phyloP scores from a whole-genome alignment of 2,329 filamentous ascomycete species.

The Alternaria triticina region DNA sequence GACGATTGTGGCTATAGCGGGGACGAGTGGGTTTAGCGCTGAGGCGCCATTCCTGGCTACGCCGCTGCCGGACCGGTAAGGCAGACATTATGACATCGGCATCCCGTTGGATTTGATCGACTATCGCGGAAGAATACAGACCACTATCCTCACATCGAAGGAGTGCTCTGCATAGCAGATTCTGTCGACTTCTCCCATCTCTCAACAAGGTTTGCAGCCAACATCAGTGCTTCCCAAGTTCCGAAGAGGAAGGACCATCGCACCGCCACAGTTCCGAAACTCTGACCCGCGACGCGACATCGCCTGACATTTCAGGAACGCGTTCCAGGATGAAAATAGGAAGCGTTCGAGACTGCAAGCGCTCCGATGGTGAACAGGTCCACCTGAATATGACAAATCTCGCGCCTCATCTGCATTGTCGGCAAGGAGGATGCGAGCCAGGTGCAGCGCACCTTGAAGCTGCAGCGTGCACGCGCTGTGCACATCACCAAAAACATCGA shows the following conservation, averaged over 20 bases:
- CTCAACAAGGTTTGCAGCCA: neutral
- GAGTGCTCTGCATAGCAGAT: neutral
- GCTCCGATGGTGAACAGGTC: neutral
- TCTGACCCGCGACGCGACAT: neutral
- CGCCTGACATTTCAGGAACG: neutral
- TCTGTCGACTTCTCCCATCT: neutral
- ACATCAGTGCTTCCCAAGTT: neutral
- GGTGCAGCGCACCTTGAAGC: neutral
- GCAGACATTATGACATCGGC: neutral
- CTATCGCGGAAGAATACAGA: neutral
- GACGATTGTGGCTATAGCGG: slow-evolving; percentile 14
- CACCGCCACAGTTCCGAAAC: slow-evolving; percentile 3
- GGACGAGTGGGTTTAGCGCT: slow-evolving; percentile 8
- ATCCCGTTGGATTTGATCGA: neutral
- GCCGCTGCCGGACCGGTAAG: slow-evolving; percentile 4
- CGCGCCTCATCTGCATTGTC: neutral
- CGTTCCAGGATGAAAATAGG: slow-evolving; percentile 6
- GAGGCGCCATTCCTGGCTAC: neutral
- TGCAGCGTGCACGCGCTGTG: neutral
- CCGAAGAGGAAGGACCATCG: neutral
- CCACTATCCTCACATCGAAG: neutral
- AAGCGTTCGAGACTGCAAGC: neutral
- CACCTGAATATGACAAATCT: neutral
- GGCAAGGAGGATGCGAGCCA: neutral
- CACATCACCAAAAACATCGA: neutral